phyloP scores from a whole-genome alignment of 176 grass and related monocot species.

The Bonia amplexicaulis region DNA sequence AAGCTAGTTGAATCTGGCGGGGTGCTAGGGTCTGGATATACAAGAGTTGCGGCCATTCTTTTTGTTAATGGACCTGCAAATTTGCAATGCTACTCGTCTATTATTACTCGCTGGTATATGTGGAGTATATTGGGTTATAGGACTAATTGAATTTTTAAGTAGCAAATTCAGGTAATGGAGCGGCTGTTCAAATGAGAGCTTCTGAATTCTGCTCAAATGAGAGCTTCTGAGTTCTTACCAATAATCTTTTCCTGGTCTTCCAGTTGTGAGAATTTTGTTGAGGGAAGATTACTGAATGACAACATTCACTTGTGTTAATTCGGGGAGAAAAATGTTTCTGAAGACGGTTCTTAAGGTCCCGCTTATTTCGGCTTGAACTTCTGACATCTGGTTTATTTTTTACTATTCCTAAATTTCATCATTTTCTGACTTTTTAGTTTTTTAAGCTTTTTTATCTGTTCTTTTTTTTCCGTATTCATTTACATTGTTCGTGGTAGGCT shows the following conservation, averaged over 20 bases:
- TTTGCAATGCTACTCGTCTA: not conserved
- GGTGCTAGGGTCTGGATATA: no score
- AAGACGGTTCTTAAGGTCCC: not conserved
- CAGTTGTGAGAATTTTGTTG: not conserved
- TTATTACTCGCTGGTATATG: not conserved
- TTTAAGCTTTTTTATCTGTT: no score
- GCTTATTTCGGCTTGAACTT: no score
- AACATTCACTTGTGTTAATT: not conserved
- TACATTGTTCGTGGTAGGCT: no score
- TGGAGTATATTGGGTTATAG: not conserved
- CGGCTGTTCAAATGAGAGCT: not conserved
- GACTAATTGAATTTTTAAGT: not conserved
- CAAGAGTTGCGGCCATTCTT: constrained; percentile 19
- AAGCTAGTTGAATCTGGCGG: no score
- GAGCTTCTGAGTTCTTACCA: not conserved
- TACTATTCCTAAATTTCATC: no score
- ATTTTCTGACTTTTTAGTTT: no score
- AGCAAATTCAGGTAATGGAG: not conserved
- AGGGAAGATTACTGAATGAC: not conserved
- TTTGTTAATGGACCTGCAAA: not conserved
- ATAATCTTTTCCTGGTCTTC: not conserved
- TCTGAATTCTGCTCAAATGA: not conserved
- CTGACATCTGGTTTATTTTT: no score
- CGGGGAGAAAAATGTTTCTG: not conserved
- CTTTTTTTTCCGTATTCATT: no score